These are phyloP conservation scores for Haematococcus sp. DNA, from an alignment of 139 green algal genomes.

Conservation along the genomic window DNA sequence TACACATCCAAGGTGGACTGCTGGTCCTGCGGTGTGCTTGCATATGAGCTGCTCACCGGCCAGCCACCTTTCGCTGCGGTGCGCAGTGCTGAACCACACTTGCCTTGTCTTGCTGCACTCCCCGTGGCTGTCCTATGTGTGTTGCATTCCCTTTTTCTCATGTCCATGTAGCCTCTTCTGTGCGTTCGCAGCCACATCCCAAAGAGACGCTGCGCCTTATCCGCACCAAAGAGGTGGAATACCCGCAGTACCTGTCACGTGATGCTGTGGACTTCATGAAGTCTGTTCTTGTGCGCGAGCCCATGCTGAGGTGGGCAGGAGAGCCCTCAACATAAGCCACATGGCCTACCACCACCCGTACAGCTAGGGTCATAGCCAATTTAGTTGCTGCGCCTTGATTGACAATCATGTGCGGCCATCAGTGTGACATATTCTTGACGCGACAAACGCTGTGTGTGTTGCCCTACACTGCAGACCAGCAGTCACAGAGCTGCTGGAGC, in stretches of 20 bases:
- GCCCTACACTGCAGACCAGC: too few relatives aligned
- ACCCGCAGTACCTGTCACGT: slow-evolving; percentile 27
- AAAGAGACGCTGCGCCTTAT: slow-evolving; percentile 51
- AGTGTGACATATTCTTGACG: too few relatives aligned
- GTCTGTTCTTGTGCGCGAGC: slow-evolving; percentile 20
- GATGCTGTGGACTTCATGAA: too few relatives aligned
- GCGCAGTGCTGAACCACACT: background rate
- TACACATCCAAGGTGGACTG: slow-evolving; percentile 62
- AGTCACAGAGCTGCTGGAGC: too few relatives aligned
- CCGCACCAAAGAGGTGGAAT: slow-evolving; percentile 39
- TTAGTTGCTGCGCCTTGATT: too few relatives aligned
- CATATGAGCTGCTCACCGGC: slow-evolving; percentile 58
- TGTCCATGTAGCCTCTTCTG: background rate
- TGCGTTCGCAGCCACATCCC: slow-evolving; percentile 21
- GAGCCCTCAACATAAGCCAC: too few relatives aligned
- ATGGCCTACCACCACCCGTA: too few relatives aligned
- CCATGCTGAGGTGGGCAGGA: too few relatives aligned
- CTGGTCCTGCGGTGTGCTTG: slow-evolving; percentile 56
- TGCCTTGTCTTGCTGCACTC: background rate
- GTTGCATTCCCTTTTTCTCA: background rate
- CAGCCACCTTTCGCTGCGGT: slow-evolving; percentile 54
- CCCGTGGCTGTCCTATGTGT: too few relatives aligned
- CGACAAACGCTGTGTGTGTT: too few relatives aligned
- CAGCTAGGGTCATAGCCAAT: too few relatives aligned
- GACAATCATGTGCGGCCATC: too few relatives aligned